Evolutionary conservation across 768 basidiomycete genomes (phyloP), one percentile per base, ranked within the genome.

Genomic region (Termitomyces sp.): DNA sequence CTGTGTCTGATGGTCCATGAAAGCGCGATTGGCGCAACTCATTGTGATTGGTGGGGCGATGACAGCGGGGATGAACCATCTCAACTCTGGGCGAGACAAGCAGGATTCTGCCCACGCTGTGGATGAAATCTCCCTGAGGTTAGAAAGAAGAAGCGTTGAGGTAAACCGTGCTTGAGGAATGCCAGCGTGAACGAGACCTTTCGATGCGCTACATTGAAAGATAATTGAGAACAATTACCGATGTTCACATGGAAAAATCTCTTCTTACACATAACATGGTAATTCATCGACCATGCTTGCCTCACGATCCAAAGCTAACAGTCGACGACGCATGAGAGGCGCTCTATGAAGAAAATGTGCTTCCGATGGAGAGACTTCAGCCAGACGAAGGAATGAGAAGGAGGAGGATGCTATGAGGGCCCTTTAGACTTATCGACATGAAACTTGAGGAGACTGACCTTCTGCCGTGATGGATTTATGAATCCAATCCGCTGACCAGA

Each of bases 401-500:
- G 87, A 76, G 0, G 82, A 84, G 69, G 74, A 72, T 55, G 62
- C 68, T 73, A 36, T 46, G 46, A 34, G 41, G 44, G 20, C n/a
- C 29, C 36, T 22, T 47, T n/a, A 48, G 46, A 48, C 15, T 56
- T 15, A 9, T 37, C 28, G 15, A 56, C 15, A 12, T 37, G 16
- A n/a, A 18, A 54, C 28, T 39, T 13, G 20, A 20, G 26, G 12
- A 63, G 50, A 65, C 81, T 61, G 66, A 89, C 90, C 77, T 69
- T 83, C 75, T n/a, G 86, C 78, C 46, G 81, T 75, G 20, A 92
- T 67, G 5, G 92, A 93, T 36, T 72, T 75, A 57, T 87, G 76
- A 42, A 98, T 86, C 81, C 88, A 84, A 62, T 92, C 90, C 0
- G 87, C 80, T 0, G 85, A 80, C 96, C 97, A 99, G 56, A 99